phyloP scores from a whole-genome alignment of 2,329 filamentous ascomycete species.

The Endoconidiophora polonica region DNA sequence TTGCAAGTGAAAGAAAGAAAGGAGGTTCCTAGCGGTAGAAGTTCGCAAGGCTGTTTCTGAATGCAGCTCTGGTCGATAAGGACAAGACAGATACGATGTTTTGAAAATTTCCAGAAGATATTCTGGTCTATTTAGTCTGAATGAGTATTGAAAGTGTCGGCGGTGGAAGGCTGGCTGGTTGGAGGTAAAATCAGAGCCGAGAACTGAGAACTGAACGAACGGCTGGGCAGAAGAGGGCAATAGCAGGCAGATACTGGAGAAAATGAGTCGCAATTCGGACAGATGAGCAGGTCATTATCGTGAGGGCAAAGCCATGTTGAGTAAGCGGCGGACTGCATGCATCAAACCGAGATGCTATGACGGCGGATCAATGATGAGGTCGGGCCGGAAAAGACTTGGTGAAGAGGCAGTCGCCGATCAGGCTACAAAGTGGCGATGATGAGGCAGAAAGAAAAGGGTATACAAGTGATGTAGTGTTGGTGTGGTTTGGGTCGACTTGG shows the following conservation, averaged over 20 bases:
- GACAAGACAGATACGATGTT: too few relatives aligned
- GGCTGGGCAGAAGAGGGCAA: not conserved
- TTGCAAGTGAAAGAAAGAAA: not conserved
- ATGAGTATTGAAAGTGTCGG: too few relatives aligned
- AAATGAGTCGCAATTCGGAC: conserved; percentile 12
- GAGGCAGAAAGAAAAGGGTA: not conserved
- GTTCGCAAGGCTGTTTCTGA: not conserved
- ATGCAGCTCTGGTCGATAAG: too few relatives aligned
- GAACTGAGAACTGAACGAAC: not conserved
- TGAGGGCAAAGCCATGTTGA: conserved; percentile 11
- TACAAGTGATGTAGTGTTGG: not conserved
- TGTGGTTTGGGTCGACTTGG: too few relatives aligned
- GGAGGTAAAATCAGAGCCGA: not conserved
- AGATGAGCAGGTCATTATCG: conserved; percentile 9
- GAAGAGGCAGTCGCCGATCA: not conserved
- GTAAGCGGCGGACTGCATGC: not conserved
- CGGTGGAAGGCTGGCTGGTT: not conserved
- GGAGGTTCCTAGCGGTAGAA: not conserved
- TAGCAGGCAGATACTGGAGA: conserved; percentile 2
- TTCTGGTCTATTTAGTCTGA: too few relatives aligned
- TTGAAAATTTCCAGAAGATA: too few relatives aligned
- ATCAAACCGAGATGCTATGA: conserved; percentile 2
- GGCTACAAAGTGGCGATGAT: not conserved
- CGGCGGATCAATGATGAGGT: not conserved
- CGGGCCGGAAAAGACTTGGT: not conserved